Percentiles rank a stretch among this genome's conserved stretches.
These are phyloP conservation scores for Talaromyces sp. DNA, from an alignment of 2,329 filamentous ascomycete genomes.

Conservation along the genomic window DNA sequence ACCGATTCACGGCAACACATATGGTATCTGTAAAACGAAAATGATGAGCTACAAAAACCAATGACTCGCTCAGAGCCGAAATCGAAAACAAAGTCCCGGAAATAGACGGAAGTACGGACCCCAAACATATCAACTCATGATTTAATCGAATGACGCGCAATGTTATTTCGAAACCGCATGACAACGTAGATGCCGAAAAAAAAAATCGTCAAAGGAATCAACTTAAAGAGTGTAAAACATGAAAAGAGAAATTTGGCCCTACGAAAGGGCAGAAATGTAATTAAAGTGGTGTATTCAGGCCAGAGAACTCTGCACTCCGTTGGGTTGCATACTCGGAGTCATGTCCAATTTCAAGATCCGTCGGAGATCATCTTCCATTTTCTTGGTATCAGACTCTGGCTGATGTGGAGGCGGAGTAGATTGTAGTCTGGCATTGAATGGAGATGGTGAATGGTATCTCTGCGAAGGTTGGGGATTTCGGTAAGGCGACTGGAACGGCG, in stretches of 20 bases:
- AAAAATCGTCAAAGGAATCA: slow-evolving; percentile 2
- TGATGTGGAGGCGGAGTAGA: slow-evolving; percentile 21
- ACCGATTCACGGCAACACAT: slow-evolving; percentile 11
- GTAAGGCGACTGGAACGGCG: slow-evolving; percentile 23
- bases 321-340: slow-evolving; percentile 27
- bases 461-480: slow-evolving; percentile 19
- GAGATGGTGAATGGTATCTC: slow-evolving; percentile 25
- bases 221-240: not conserved
- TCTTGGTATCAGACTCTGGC: slow-evolving; percentile 38
- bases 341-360: slow-evolving; percentile 46
- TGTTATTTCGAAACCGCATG: slow-evolving; percentile 11
- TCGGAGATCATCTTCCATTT: slow-evolving; percentile 49
- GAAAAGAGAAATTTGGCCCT: not conserved
- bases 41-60: slow-evolving; percentile 9
- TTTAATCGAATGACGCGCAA: slow-evolving; percentile 6
- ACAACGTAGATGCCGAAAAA: slow-evolving; percentile 9
- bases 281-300: slow-evolving; percentile 23
- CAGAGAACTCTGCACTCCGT: slow-evolving; percentile 34
- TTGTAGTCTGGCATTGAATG: slow-evolving; percentile 25
- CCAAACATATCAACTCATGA: not conserved
- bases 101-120: not conserved
- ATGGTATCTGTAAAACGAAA: slow-evolving; percentile 15
- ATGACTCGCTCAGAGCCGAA: slow-evolving; percentile 11
- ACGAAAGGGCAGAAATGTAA: not conserved
- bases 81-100: not conserved